phyloP scores from a whole-genome alignment of 495 filamentous ascomycete genomes.

The Neurospora sp. region DNA sequence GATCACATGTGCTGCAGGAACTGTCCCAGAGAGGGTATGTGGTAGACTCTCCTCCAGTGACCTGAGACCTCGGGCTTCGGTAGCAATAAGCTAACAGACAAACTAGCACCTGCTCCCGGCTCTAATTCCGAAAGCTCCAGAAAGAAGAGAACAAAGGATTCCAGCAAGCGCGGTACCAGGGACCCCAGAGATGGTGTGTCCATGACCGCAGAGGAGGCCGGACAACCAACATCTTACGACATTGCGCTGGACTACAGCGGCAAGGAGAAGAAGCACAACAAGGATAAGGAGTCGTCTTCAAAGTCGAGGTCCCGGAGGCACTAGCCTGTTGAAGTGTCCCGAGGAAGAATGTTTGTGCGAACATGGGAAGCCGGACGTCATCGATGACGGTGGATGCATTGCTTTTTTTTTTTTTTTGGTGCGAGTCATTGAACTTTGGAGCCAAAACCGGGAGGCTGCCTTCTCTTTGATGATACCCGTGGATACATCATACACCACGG shows the following conservation, averaged over 20 bases:
- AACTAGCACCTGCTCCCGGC: neutral
- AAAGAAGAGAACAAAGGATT: constrained; percentile 5
- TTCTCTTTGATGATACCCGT: neutral
- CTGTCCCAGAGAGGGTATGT: constrained; percentile 28
- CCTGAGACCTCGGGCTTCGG: neutral
- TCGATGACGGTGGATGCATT: neutral
- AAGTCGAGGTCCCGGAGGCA: neutral
- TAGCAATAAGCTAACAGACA: neutral
- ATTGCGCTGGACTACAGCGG: constrained; percentile 16
- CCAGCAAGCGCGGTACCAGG: constrained; percentile 6
- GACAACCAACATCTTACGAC: constrained; percentile 5
- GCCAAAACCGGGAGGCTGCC: neutral
- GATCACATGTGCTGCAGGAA: constrained; percentile 33
- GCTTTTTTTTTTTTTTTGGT: neutral
- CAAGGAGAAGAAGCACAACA: constrained; percentile 1
- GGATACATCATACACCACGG: neutral
- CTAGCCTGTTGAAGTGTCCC: neutral
- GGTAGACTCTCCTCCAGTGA: neutral
- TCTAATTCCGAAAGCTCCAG: constrained; percentile 1
- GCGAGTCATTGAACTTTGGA: neutral
- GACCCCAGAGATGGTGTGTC: neutral
- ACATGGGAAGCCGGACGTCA: neutral
- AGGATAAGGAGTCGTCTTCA: neutral
- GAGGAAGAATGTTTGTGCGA: neutral
- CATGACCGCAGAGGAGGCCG: neutral